Percentiles rank a stretch among this genome's conserved stretches.
Conservation (phyloP, 1,139 yeast genomes). For the Casaregolazyma lundiana region DNA sequence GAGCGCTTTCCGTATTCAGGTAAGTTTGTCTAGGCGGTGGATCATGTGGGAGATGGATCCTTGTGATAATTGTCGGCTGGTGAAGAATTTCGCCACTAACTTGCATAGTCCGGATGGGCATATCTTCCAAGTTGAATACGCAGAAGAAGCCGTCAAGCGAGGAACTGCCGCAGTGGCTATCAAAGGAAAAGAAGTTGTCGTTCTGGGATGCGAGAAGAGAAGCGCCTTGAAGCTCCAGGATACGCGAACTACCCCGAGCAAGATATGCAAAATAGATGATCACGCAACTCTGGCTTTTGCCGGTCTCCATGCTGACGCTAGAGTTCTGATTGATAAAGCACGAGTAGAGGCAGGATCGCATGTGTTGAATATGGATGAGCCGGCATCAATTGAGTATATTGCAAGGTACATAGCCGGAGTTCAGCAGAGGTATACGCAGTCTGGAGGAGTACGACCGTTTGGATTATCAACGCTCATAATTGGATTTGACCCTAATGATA, state of each 20-base stretch:
- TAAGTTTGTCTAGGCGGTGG: constrained; percentile 40
- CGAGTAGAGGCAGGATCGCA: constrained; percentile 98
- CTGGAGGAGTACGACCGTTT: constrained; percentile 95
- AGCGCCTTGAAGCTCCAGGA: constrained; percentile 93
- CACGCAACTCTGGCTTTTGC: constrained; percentile 94
- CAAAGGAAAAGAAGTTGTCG: constrained; percentile 83
- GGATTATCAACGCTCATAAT: constrained; percentile 94
- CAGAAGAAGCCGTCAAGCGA: constrained; percentile 95
- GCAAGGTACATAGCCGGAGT: constrained; percentile 95
- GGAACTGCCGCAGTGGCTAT: constrained; percentile 98
- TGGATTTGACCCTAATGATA: constrained; percentile 87
- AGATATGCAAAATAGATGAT: constrained; percentile 85
- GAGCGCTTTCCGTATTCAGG: constrained; percentile 97
- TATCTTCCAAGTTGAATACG: constrained; percentile 97
- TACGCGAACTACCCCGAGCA: constrained; percentile 92
- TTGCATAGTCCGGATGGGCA: constrained; percentile 88
- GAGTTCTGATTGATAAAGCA: constrained; percentile 91
- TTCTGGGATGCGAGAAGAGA: constrained; percentile 94
- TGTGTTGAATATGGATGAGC: constrained; percentile 86
- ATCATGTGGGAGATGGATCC: background rate
- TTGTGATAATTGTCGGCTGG: constrained; percentile 19
- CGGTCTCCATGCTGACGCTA: constrained; percentile 96
- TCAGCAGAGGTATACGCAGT: constrained; percentile 95
- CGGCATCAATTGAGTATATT: constrained; percentile 87
- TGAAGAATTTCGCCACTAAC: constrained; percentile 4